A percentile compares a stretch with the other conserved stretches of the same genome.
Conservation (phyloP, 257 asterid species). For the Linderniella brevidens region DNA sequence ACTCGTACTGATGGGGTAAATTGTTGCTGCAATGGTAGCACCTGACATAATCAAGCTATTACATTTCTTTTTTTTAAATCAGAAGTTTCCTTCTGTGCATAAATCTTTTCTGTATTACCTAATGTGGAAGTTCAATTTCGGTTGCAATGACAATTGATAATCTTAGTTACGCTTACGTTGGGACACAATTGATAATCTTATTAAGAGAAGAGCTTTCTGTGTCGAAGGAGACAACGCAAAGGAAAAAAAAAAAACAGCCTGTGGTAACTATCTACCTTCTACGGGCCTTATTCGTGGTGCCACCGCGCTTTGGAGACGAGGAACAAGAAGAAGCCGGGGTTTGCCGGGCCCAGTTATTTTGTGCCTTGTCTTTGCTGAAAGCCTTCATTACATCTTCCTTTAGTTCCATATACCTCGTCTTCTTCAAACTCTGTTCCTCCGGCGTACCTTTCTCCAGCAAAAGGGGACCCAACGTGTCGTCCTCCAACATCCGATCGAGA, state of each 20-base stretch:
- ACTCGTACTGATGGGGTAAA: conserved; percentile 38
- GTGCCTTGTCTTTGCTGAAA: conserved; percentile 57
- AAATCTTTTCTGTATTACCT: no score
- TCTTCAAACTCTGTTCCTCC: conserved; percentile 52
- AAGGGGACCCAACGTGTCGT: conserved; percentile 39
- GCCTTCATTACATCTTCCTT: conserved; percentile 67
- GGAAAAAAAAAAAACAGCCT: no score
- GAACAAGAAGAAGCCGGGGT: conserved; percentile 39
- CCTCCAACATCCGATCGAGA: conserved; percentile 58
- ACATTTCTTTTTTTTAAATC: no score
- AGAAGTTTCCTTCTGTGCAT: no score
- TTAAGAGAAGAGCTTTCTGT: no score
- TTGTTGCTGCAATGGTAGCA: conserved; percentile 28
- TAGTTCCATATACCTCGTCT: conserved; percentile 54
- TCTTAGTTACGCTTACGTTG: no score
- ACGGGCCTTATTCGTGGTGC: no score
- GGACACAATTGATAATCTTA: no score
- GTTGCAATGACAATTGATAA: no score
- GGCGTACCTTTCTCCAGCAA: conserved; percentile 45
- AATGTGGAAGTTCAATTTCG: no score
- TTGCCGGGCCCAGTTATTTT: conserved; percentile 20
- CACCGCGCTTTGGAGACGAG: conserved; percentile 19
- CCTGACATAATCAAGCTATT: neutral
- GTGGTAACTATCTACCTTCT: no score
- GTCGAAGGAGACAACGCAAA: no score